Percentiles rank a stretch among this genome's conserved stretches.
Conservation (phyloP, 352 stramenopile genomes). For the Globisporangium canariense region DNA sequence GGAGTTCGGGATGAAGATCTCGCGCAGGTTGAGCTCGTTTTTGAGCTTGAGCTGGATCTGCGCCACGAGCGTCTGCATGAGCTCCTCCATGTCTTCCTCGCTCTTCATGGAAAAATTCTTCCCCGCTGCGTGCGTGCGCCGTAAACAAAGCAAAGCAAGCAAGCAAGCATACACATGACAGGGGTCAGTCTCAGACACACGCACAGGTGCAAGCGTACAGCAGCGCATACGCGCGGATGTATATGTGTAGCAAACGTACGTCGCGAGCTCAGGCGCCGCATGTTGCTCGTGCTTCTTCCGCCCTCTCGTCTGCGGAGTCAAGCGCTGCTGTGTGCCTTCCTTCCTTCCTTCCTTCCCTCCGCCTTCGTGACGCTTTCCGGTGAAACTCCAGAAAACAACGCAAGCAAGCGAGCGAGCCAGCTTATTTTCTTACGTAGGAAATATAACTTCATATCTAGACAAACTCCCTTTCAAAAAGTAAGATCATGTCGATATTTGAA, state of each 20-base stretch:
- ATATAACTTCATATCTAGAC: no score
- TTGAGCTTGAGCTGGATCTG: conserved; percentile 87
- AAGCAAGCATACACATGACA: not conserved
- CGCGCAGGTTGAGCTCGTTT: conserved; percentile 75
- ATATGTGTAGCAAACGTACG: conserved; percentile 19
- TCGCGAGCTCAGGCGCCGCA: conserved; percentile 58
- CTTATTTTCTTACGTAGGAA: no score
- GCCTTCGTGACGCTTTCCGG: conserved; percentile 6
- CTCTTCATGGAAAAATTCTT: conserved; percentile 81
- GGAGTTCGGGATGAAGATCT: conserved; percentile 88
- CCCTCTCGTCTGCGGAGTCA: not conserved
- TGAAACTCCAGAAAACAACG: not conserved
- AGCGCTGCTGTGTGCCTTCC: not conserved
- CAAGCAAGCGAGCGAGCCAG: no score
- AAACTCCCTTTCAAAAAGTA: no score
- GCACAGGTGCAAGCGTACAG: not conserved
- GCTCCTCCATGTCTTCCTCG: conserved; percentile 80
- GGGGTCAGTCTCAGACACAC: not conserved
- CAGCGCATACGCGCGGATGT: not conserved
- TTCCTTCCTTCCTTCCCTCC: conserved; percentile 2
- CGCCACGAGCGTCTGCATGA: conserved; percentile 79
- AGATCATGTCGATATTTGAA: no score
- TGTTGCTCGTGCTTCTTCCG: conserved; percentile 14
- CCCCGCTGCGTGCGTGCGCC: conserved; percentile 20
- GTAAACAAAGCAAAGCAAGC: not conserved